Conservation (phyloP, 371 early-diverging fungal species). For the Mortierella sp. region DNA sequence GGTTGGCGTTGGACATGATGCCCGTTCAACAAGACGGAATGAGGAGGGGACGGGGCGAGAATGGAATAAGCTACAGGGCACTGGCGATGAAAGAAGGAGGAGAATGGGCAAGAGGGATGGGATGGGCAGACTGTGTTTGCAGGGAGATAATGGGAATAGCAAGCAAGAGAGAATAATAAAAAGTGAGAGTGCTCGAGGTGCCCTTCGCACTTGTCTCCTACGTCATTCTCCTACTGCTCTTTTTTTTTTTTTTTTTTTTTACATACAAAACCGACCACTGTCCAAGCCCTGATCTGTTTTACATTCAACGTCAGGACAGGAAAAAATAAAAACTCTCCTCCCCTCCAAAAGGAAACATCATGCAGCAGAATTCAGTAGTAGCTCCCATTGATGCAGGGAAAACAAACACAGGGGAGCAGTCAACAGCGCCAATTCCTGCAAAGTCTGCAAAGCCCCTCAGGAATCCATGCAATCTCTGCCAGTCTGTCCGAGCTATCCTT, state of each 20-base stretch:
- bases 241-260: background rate
- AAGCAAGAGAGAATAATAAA: too few species aligned
- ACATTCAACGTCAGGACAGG: too few species aligned
- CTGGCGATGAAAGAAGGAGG: background rate
- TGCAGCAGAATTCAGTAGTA: background rate
- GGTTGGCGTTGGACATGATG: slow-evolving; percentile 23
- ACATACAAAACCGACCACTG: too few species aligned
- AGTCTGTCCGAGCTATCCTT: slow-evolving; percentile 80
- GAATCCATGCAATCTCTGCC: slow-evolving; percentile 56
- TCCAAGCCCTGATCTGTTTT: too few species aligned
- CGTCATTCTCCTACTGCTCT: background rate
- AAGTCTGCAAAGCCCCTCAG: slow-evolving; percentile 39
- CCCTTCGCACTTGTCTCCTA: too few species aligned
- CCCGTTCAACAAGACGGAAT: background rate
- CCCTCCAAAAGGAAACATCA: slow-evolving; percentile 1
- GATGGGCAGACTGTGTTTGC: too few species aligned
- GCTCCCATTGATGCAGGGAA: background rate
- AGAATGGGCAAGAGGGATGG: background rate
- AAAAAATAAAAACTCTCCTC: too few species aligned
- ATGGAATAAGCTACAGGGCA: background rate
- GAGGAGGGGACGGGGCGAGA: too few species aligned
- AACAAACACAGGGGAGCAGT: background rate
- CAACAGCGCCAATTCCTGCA: slow-evolving; percentile 4
- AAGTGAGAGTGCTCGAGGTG: too few species aligned
- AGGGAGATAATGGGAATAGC: too few species aligned